These are phyloP conservation scores for Sporothrix inflata DNA, from an alignment of 2,329 filamentous ascomycete genomes.

Conservation along the genomic window DNA sequence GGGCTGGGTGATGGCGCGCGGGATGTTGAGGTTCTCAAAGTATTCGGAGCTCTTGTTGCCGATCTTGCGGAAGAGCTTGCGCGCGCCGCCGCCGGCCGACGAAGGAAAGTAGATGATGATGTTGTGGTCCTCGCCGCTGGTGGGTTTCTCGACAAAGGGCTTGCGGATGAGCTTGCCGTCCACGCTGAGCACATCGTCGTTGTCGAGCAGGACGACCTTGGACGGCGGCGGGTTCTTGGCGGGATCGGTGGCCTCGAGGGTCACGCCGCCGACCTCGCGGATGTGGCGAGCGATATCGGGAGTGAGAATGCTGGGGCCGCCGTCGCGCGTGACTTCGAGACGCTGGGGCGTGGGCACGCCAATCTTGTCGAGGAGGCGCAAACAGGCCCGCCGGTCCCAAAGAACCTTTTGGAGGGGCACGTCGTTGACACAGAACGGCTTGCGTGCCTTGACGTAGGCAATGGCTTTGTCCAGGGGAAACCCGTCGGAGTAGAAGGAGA, in stretches of 20 bases:
- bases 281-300: constrained; percentile 80
- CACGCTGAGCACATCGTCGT: constrained; percentile 84
- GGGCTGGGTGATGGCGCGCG: constrained; percentile 79
- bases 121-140: constrained; percentile 98
- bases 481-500: constrained; percentile 97
- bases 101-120: constrained; percentile 97
- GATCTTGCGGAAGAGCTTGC: constrained; percentile 93
- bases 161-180: constrained; percentile 83
- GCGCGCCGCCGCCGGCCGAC: constrained; percentile 82
- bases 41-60: constrained; percentile 99
- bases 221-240: constrained; percentile 56
- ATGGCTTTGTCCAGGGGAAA: constrained; percentile 98
- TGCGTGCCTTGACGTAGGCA: constrained; percentile 87
- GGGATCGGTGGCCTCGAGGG: constrained; percentile 71
- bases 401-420: constrained; percentile 95
- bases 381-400: constrained; percentile 91
- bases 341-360: constrained; percentile 86
- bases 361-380: constrained; percentile 85
- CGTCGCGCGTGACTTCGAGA: constrained; percentile 89
- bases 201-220: constrained; percentile 83
- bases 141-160: constrained; percentile 97
- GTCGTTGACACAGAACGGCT: constrained; percentile 97
- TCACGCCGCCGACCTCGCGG: constrained; percentile 77
- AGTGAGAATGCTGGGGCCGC: constrained; percentile 78
- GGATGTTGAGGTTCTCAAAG: constrained; percentile 73